A percentile compares a stretch with the other conserved stretches of the same genome.
Evolutionary conservation across 2,329 filamentous ascomycete genomes (phyloP).

Genomic region (Alternaria postmessia): DNA sequence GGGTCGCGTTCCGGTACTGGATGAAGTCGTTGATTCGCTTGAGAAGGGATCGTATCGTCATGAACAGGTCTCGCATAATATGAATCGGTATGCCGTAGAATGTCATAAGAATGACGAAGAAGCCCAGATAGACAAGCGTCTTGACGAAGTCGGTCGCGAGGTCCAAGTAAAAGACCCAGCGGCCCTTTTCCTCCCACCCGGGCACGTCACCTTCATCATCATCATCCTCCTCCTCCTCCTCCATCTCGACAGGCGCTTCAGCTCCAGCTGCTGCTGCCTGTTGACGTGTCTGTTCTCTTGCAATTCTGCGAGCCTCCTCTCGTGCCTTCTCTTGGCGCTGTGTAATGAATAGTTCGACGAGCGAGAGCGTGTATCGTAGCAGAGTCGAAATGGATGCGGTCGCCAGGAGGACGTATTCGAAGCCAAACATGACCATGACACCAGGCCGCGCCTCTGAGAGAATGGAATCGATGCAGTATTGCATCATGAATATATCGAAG

Average conservation of each 20-base stretch:
- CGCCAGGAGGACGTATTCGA: conserved; percentile 90
- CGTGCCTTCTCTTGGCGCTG: conserved; percentile 76
- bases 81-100: conserved; percentile 98
- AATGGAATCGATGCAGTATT: conserved; percentile 82
- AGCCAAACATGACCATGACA: conserved; percentile 99
- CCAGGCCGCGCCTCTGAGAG: conserved; percentile 88
- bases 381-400: conserved; percentile 82
- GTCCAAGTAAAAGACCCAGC: conserved; percentile 89
- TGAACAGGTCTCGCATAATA: conserved; percentile 93
- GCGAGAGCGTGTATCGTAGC: conserved; percentile 77
- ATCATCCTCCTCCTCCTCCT: conserved; percentile 81
- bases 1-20: conserved; percentile 87
- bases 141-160: conserved; percentile 90
- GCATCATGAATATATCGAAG: conserved; percentile 82
- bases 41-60: conserved; percentile 90
- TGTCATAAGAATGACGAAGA: conserved; percentile 90
- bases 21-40: conserved; percentile 89
- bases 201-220: conserved; percentile 95
- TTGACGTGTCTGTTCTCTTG: conserved; percentile 74
- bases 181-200: conserved; percentile 95
- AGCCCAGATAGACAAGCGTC: conserved; percentile 84
- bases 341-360: conserved; percentile 79
- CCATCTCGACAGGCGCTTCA: conserved; percentile 52
- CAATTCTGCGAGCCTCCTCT: conserved; percentile 50
- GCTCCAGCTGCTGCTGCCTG: conserved; percentile 52